Evolutionary conservation across 1,284 basidiomycete genomes (phyloP).

Genomic region (Malassezia caprae): DNA sequence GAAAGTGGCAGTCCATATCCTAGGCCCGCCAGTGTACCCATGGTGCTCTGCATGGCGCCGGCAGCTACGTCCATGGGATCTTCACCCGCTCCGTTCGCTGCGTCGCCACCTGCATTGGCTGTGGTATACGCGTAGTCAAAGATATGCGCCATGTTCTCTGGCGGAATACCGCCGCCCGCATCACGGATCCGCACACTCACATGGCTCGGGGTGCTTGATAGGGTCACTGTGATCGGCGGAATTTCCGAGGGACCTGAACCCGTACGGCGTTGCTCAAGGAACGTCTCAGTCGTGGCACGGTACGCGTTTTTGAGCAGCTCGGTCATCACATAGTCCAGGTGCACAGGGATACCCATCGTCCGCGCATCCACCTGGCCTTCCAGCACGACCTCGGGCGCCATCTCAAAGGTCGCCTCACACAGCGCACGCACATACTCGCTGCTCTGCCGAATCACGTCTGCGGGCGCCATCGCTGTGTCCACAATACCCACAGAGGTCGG

Average conservation of each 20-base stretch:
- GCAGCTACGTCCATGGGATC: constrained; percentile 55
- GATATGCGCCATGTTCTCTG: constrained; percentile 63
- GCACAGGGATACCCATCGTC: constrained; percentile 69
- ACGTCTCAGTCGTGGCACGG: constrained; percentile 58
- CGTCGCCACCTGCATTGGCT: constrained; percentile 59
- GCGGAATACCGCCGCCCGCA: constrained; percentile 71
- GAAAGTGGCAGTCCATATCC: constrained; percentile 67
- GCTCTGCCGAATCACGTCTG: constrained; percentile 45
- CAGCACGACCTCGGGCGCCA: constrained; percentile 53
- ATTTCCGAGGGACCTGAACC: constrained; percentile 36
- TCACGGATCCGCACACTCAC: constrained; percentile 71
- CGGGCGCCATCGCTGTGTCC: constrained; percentile 34
- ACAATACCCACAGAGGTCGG: constrained; percentile 40
- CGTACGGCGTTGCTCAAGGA: constrained; percentile 1
- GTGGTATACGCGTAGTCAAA: constrained; percentile 83
- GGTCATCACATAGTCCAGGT: constrained; percentile 71
- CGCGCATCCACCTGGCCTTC: constrained; percentile 27
- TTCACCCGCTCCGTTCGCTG: constrained; percentile 61
- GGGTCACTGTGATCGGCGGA: constrained; percentile 61
- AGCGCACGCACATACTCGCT: constrained; percentile 70
- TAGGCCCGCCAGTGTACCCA: constrained; percentile 69
- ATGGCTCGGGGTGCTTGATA: constrained; percentile 56
- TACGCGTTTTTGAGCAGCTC: constrained; percentile 67
- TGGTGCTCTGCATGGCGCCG: constrained; percentile 60
- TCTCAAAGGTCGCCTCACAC: constrained; percentile 74